Conservation (phyloP, 2,329 filamentous ascomycete genomes). For the Reticulascus tulasneorum region DNA sequence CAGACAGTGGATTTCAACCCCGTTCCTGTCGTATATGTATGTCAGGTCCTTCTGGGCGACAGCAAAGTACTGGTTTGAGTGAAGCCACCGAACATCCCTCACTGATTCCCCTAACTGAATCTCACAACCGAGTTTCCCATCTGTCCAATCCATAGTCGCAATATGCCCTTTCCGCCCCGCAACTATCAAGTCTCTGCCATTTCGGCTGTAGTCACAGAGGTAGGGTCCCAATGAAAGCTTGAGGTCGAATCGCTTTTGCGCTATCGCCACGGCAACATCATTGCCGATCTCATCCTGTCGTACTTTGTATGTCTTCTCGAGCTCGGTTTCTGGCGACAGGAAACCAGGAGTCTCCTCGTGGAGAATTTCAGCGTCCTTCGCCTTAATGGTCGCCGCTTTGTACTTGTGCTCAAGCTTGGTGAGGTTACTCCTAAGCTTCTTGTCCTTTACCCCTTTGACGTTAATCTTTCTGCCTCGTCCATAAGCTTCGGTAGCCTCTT, state of each 20-base stretch:
- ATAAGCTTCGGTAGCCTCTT: conserved; percentile 70
- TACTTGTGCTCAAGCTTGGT: conserved; percentile 77
- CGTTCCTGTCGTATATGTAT: conserved; percentile 91
- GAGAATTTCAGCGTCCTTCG: conserved; percentile 93
- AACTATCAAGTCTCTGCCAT: conserved; percentile 79
- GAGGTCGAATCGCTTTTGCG: conserved; percentile 89
- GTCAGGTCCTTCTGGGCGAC: conserved; percentile 95
- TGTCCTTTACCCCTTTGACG: conserved; percentile 73
- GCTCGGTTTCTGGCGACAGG: conserved; percentile 79
- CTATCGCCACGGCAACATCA: conserved; percentile 74
- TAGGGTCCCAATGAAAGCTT: conserved; percentile 87
- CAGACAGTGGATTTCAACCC: conserved; percentile 88
- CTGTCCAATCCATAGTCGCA: conserved; percentile 94
- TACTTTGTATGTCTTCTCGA: conserved; percentile 91
- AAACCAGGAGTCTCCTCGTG: conserved; percentile 84
- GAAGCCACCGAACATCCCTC: conserved; percentile 84
- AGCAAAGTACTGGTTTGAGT: conserved; percentile 92
- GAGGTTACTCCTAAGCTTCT: conserved; percentile 81
- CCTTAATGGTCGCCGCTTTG: conserved; percentile 73
- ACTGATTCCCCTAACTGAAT: conserved; percentile 88
- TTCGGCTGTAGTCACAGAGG: conserved; percentile 81
- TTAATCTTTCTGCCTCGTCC: conserved; percentile 77
- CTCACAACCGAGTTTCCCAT: conserved; percentile 87
- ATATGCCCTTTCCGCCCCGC: conserved; percentile 91
- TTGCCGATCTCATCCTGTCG: conserved; percentile 79